A percentile compares a stretch with the other conserved stretches of the same genome.
These are phyloP conservation scores for Malassezia pachydermatis DNA, from an alignment of 1,284 basidiomycete species.

Conservation along the genomic window DNA sequence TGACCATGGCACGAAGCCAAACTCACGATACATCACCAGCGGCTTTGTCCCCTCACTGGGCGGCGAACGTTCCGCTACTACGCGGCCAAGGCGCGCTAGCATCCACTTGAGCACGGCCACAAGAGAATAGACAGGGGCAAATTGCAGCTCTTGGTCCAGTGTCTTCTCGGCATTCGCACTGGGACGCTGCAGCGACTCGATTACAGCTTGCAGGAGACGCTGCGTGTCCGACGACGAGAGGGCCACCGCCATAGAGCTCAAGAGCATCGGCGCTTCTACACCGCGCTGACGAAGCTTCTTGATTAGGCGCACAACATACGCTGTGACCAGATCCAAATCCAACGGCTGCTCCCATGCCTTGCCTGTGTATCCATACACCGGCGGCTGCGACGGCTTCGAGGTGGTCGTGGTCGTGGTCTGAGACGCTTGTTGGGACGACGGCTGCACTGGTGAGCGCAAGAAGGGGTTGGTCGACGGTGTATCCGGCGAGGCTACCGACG, in stretches of 20 bases:
- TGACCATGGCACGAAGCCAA: constrained; percentile 40
- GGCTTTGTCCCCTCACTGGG: constrained; percentile 16
- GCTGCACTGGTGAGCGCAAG: too few species aligned
- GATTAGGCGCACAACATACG: constrained; percentile 28
- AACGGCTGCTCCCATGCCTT: constrained; percentile 31
- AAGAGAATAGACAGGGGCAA: constrained; percentile 39
- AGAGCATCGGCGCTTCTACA: constrained; percentile 40
- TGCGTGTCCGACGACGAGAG: constrained; percentile 29
- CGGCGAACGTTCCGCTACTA: constrained; percentile 30
- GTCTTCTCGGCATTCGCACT: constrained; percentile 2
- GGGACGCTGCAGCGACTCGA: constrained; percentile 10
- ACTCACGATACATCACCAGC: constrained; percentile 38
- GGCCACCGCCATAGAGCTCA: constrained; percentile 44
- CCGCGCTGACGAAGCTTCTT: constrained; percentile 32
- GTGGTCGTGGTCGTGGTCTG: too few species aligned
- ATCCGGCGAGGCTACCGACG: too few species aligned
- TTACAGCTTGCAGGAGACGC: constrained; percentile 29
- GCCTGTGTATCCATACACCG: constrained; percentile 34
- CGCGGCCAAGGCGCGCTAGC: constrained; percentile 37
- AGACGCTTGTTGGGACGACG: too few species aligned
- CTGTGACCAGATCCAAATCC: constrained; percentile 20
- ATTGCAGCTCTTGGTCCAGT: constrained; percentile 35
- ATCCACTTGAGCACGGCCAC: constrained; percentile 47
- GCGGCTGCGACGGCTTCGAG: too few species aligned
- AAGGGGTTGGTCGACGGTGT: too few species aligned